Evolutionary conservation across 2,329 filamentous ascomycete species (phyloP).

Genomic region (Boeremia exigua): DNA sequence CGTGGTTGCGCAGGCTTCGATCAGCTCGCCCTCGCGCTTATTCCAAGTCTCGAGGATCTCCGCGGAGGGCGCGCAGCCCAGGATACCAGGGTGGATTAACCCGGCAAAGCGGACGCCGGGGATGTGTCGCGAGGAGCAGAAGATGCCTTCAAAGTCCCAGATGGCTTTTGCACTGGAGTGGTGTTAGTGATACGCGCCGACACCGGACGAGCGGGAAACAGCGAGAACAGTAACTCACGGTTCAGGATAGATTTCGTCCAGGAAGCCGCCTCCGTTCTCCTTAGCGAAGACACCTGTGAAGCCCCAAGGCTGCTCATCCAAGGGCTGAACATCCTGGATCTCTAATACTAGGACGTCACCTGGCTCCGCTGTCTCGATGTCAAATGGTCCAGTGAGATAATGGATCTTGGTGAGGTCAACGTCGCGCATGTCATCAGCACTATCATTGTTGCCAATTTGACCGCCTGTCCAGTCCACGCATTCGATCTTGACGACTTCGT

Average conservation of each 20-base stretch:
- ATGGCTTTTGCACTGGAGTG: constrained; percentile 70
- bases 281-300: constrained; percentile 84
- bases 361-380: constrained; percentile 81
- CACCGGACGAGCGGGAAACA: not conserved
- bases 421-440: constrained; percentile 83
- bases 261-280: constrained; percentile 84
- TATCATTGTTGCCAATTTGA: constrained; percentile 88
- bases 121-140: constrained; percentile 79
- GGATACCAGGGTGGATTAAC: constrained; percentile 88
- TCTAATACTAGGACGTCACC: constrained; percentile 86
- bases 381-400: constrained; percentile 88
- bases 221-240: constrained; percentile 61
- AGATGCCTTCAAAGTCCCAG: constrained; percentile 79
- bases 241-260: constrained; percentile 85
- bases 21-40: constrained; percentile 78
- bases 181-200: not conserved
- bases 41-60: constrained; percentile 85
- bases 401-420: constrained; percentile 85
- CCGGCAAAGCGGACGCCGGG: constrained; percentile 82
- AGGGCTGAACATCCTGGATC: constrained; percentile 91
- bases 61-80: constrained; percentile 84
- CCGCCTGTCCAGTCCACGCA: constrained; percentile 79
- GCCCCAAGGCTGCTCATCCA: constrained; percentile 86
- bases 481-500: constrained; percentile 91
- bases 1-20: constrained; percentile 69